Conservation (phyloP, 2,329 filamentous ascomycete species). For the Blastomyces gilchristii region DNA sequence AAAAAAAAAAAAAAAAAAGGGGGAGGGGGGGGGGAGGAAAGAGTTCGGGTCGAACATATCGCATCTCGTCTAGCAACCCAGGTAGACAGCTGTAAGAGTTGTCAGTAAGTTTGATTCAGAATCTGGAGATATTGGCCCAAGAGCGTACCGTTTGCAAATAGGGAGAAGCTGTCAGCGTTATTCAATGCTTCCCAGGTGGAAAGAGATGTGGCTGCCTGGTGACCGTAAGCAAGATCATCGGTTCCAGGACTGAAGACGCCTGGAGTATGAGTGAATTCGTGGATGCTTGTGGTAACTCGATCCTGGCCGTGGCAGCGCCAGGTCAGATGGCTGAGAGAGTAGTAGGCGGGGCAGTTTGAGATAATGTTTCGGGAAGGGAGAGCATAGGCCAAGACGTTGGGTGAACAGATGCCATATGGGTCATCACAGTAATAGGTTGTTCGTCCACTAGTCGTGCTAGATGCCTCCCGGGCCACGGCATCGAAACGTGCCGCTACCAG, state of each 20-base stretch:
- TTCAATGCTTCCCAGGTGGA: conserved; percentile 43
- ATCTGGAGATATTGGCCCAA: not conserved
- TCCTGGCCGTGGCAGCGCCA: conserved; percentile 53
- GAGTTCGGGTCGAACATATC: not conserved
- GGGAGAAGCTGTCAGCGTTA: conserved; percentile 55
- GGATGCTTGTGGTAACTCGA: conserved; percentile 53
- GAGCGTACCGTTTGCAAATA: conserved; percentile 41
- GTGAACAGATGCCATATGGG: conserved; percentile 42
- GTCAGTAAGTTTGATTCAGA: not conserved
- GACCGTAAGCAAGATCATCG: conserved; percentile 50
- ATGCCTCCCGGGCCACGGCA: conserved; percentile 47
- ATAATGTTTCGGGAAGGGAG: conserved; percentile 45
- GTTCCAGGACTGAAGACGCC: conserved; percentile 47
- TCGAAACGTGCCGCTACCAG: conserved; percentile 45
- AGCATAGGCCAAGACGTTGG: conserved; percentile 52
- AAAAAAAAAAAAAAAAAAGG: too few relatives aligned
- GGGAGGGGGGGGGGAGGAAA: too few relatives aligned
- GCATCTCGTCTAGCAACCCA: conserved; percentile 8
- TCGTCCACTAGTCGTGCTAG: conserved; percentile 38
- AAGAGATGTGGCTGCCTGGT: conserved; percentile 40
- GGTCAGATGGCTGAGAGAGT: conserved; percentile 40
- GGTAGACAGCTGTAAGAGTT: conserved; percentile 9
- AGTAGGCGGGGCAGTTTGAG: conserved; percentile 54
- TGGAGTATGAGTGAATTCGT: conserved; percentile 56
- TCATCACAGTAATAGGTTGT: conserved; percentile 53